Conservation (phyloP, 352 stramenopile species). For the Albugo candida region DNA sequence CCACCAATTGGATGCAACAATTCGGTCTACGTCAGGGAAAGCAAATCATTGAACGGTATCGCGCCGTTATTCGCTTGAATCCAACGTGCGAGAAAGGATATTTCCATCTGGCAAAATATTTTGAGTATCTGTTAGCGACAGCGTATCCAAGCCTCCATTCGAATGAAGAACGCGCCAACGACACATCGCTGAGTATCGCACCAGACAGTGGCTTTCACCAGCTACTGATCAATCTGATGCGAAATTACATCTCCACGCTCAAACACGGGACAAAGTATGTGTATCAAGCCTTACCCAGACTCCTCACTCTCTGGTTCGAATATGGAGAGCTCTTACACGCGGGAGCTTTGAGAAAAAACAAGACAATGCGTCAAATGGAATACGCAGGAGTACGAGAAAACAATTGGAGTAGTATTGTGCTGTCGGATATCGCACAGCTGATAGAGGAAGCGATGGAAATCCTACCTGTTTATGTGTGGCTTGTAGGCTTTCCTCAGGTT, state of each 20-base stretch:
- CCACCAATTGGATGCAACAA: slow-evolving; percentile 93
- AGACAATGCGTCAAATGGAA: slow-evolving; percentile 31
- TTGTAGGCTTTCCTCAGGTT: slow-evolving; percentile 96
- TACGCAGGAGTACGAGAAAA: too few species aligned
- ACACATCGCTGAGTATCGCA: slow-evolving; percentile 30
- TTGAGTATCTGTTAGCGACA: slow-evolving; percentile 64
- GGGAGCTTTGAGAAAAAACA: slow-evolving; percentile 21
- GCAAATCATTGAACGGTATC: slow-evolving; percentile 88
- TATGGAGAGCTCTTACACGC: slow-evolving; percentile 71
- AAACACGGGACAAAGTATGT: slow-evolving; percentile 86
- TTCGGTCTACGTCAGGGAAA: slow-evolving; percentile 84
- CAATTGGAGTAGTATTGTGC: slow-evolving; percentile 9
- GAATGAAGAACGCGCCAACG: slow-evolving; percentile 8
- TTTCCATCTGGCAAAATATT: slow-evolving; percentile 81
- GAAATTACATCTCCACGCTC: slow-evolving; percentile 85
- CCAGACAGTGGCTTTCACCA: slow-evolving; percentile 20
- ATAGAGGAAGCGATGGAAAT: slow-evolving; percentile 31
- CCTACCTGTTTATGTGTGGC: slow-evolving; percentile 86
- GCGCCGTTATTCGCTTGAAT: slow-evolving; percentile 86
- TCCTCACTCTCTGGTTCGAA: slow-evolving; percentile 96
- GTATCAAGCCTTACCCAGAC: slow-evolving; percentile 91
- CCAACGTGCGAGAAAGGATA: slow-evolving; percentile 89
- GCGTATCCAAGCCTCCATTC: slow-evolving; percentile 18
- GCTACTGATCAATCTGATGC: slow-evolving; percentile 76
- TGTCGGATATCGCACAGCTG: slow-evolving; percentile 39